Evolutionary conservation across 73 alveolate genomes (phyloP).

Genomic region (Symbiodinium pilosum): DNA sequence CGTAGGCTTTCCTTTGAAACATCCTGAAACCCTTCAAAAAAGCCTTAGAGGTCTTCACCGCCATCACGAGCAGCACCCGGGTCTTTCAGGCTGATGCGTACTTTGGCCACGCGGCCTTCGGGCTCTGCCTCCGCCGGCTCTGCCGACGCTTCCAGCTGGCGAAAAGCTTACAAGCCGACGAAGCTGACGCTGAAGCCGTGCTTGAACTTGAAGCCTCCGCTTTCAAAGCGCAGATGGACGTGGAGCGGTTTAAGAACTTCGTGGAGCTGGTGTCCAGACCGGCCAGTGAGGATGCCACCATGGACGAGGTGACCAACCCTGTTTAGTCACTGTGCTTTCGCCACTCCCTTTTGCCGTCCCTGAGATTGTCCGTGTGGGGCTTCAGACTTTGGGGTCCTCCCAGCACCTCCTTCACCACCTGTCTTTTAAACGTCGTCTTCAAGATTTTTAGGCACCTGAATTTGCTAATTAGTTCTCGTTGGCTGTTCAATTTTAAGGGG

Average conservation of each 20-base stretch:
- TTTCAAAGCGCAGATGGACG: not conserved
- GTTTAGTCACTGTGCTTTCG: too few species aligned
- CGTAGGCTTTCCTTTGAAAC: too few species aligned
- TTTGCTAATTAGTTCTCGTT: too few species aligned
- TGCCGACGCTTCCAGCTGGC: slow-evolving; percentile 65
- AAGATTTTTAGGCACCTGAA: too few species aligned
- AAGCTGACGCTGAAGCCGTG: not conserved
- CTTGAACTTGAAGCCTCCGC: not conserved
- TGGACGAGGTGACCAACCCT: too few species aligned
- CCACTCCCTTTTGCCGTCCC: too few species aligned
- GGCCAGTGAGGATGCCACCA: slow-evolving; percentile 5
- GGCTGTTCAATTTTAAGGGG: too few species aligned
- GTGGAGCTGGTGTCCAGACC: slow-evolving; percentile 63
- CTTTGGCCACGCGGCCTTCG: slow-evolving; percentile 87
- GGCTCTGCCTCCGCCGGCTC: slow-evolving; percentile 69
- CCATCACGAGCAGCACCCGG: slow-evolving; percentile 46
- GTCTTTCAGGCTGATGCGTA: slow-evolving; percentile 61
- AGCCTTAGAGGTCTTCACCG: slow-evolving; percentile 20
- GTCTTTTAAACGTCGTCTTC: too few species aligned
- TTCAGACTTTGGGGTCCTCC: too few species aligned
- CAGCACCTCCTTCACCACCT: too few species aligned
- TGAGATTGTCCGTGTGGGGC: too few species aligned
- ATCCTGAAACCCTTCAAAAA: too few species aligned
- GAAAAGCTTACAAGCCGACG: not conserved
- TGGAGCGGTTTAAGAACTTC: slow-evolving; percentile 36